These are phyloP conservation scores for Backusella macrospora DNA, from an alignment of 192 early-diverging fungal species.

Conservation along the genomic window DNA sequence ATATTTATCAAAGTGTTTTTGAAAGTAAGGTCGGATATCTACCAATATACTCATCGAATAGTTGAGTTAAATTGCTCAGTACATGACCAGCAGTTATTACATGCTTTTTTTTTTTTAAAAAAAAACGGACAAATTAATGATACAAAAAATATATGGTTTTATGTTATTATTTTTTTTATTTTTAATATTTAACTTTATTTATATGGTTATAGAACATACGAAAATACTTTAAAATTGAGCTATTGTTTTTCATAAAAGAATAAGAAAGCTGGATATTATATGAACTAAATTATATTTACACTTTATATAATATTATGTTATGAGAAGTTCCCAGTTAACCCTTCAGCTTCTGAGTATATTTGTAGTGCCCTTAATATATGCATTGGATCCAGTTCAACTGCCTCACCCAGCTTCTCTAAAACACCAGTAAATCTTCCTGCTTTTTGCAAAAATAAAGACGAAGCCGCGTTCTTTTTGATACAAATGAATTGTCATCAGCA, in stretches of 20 bases:
- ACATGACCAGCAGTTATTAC: no score
- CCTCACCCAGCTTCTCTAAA: slow-evolving; percentile 60
- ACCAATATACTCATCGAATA: no score
- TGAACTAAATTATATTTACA: background rate
- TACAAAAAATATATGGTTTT: no score
- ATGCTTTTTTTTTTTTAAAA: no score
- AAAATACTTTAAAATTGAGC: background rate
- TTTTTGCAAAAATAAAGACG: slow-evolving; percentile 60
- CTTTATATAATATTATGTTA: background rate
- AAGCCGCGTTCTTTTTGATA: slow-evolving; percentile 61
- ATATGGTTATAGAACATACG: no score
- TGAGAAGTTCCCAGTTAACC: slow-evolving; percentile 8
- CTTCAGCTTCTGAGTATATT: slow-evolving; percentile 57
- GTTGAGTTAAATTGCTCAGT: no score
- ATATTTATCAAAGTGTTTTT: no score
- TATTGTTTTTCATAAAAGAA: background rate
- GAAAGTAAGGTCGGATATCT: no score
- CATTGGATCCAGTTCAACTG: slow-evolving; percentile 59
- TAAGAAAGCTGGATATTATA: background rate
- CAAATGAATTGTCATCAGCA: background rate
- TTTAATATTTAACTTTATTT: no score
- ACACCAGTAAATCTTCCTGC: slow-evolving; percentile 57
- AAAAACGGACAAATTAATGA: no score
- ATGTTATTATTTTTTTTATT: no score
- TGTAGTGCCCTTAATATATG: slow-evolving; percentile 66